phyloP scores from a whole-genome alignment of 75 land plant species.

The Chamaecyparis obtusa region DNA sequence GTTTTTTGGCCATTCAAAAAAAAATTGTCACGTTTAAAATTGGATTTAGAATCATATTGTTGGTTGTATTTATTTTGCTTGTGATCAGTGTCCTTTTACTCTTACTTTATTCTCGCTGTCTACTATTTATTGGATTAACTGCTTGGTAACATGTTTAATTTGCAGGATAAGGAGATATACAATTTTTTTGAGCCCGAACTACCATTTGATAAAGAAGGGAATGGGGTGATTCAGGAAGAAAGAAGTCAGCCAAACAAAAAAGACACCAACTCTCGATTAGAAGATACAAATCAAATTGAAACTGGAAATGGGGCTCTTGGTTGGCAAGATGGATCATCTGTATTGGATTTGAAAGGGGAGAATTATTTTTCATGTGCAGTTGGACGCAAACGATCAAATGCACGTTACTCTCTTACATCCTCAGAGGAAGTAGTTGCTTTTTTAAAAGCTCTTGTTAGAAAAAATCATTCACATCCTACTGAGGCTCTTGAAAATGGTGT shows the following conservation, averaged over 20 bases:
- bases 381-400: constrained; percentile 30
- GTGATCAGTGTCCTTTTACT: background rate
- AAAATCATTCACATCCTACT: background rate
- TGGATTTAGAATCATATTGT: background rate
- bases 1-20: background rate
- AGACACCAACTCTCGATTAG: background rate
- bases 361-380: constrained; percentile 42
- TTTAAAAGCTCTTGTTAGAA: constrained; percentile 18
- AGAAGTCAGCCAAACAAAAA: constrained; percentile 1
- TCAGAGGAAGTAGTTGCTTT: constrained; percentile 30
- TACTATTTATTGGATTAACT: background rate
- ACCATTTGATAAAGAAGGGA: constrained; percentile 34
- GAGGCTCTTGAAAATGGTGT: background rate
- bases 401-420: constrained; percentile 31
- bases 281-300: constrained; percentile 10
- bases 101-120: background rate
- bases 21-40: background rate
- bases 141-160: background rate
- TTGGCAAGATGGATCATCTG: constrained; percentile 32
- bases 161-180: constrained; percentile 51
- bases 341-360: constrained; percentile 31
- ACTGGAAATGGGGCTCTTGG: background rate
- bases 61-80: background rate
- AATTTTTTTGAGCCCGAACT: constrained; percentile 57
- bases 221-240: constrained; percentile 6